Conservation (phyloP, 441 rosid species). For the Pelargonium myrrhifolium region DNA sequence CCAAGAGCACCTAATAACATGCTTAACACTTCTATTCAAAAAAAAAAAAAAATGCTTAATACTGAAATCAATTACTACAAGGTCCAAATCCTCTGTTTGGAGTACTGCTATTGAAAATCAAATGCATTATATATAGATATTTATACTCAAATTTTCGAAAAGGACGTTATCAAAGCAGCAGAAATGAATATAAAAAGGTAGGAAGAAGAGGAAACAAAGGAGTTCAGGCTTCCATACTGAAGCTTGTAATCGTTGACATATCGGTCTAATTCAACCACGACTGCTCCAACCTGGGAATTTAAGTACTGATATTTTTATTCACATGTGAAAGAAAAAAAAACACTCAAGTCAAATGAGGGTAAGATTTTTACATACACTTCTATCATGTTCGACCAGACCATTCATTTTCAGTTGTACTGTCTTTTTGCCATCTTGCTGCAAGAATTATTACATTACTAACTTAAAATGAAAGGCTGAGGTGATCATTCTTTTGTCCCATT, state of each 20-base stretch:
- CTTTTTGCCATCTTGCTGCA: conserved; percentile 75
- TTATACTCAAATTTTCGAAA: not conserved
- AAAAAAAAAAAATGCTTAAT: too few species aligned
- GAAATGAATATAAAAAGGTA: not conserved
- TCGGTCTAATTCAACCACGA: conserved; percentile 81
- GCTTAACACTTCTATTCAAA: not conserved
- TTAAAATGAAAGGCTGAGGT: too few species aligned
- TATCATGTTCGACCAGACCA: conserved; percentile 62
- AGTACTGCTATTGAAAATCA: not conserved
- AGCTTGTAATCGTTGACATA: conserved; percentile 77
- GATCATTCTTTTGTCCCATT: too few species aligned
- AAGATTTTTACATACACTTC: conserved; percentile 46
- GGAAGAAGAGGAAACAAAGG: conserved; percentile 5
- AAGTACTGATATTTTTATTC: conserved; percentile 18
- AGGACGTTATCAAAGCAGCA: not conserved
- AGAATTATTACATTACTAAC: conserved; percentile 1
- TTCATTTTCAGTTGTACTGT: conserved; percentile 52
- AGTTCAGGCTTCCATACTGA: conserved; percentile 51
- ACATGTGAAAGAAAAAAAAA: conserved; percentile 10
- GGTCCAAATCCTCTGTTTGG: too few species aligned
- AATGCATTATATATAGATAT: not conserved
- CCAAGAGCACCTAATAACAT: too few species aligned
- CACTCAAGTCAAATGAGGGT: conserved; percentile 13
- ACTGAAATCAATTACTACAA: too few species aligned
- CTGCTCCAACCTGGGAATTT: conserved; percentile 79